These are phyloP conservation scores for Cicer judaicum DNA, from an alignment of 306 rosid species.

Conservation along the genomic window DNA sequence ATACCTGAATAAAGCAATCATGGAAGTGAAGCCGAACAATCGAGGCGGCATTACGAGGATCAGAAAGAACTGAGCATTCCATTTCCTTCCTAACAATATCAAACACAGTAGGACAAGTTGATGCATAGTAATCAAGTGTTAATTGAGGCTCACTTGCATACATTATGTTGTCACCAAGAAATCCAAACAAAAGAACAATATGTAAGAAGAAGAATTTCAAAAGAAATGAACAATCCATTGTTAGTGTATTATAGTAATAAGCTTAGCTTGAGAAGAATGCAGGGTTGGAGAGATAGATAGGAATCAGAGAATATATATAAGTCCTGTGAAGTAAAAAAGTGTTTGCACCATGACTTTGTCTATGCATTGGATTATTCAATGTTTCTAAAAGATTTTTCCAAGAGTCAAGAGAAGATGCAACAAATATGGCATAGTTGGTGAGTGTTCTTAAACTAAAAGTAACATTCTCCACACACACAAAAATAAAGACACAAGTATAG, in stretches of 20 bases:
- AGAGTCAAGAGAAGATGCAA: constrained; percentile 90
- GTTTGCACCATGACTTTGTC: constrained; percentile 3
- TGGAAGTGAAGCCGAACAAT: constrained; percentile 83
- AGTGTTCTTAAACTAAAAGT: constrained; percentile 55
- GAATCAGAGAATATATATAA: constrained; percentile 51
- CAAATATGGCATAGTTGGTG: constrained; percentile 78
- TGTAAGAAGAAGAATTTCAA: constrained; percentile 41
- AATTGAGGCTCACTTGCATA: constrained; percentile 62
- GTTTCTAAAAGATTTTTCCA: constrained; percentile 25
- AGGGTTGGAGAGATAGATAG: constrained; percentile 58
- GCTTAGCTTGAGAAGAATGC: constrained; percentile 39
- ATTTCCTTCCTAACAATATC: constrained; percentile 70
- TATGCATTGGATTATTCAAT: constrained; percentile 48
- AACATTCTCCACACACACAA: neutral
- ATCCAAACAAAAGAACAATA: constrained; percentile 44
- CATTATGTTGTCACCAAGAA: constrained; percentile 44
- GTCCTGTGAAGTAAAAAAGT: constrained; percentile 7
- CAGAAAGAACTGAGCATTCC: constrained; percentile 71
- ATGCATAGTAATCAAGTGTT: constrained; percentile 75
- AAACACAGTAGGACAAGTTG: constrained; percentile 76
- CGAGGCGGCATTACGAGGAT: constrained; percentile 75
- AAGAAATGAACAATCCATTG: constrained; percentile 54
- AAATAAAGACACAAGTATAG: neutral
- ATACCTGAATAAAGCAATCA: constrained; percentile 91
- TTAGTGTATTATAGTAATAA: constrained; percentile 4